A percentile compares a stretch with the other conserved stretches of the same genome.
These are phyloP conservation scores for Phaeosphaeriaceae sp. DNA, from an alignment of 2,329 filamentous ascomycete species.

Conservation along the genomic window DNA sequence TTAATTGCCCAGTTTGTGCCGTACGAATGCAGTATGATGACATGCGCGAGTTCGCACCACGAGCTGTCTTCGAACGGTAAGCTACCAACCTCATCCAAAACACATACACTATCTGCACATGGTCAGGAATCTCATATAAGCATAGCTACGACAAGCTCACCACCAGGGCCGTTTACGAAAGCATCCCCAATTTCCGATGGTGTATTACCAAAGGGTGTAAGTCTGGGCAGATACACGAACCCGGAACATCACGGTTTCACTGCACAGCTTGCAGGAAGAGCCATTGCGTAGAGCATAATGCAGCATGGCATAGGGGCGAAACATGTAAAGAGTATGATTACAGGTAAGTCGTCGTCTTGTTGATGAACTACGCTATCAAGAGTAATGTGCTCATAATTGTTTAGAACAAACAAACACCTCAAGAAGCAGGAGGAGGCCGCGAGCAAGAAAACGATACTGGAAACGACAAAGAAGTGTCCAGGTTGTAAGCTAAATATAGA, in stretches of 20 bases:
- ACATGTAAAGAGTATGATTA: constrained; percentile 51
- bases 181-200: constrained; percentile 58
- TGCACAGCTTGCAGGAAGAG: constrained; percentile 45
- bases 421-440: constrained; percentile 38
- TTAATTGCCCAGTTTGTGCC: constrained; percentile 59
- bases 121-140: not conserved
- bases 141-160: constrained; percentile 52
- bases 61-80: constrained; percentile 53
- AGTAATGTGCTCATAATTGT: not conserved
- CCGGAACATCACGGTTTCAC: constrained; percentile 50
- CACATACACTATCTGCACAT: not conserved
- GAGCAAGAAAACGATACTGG: constrained; percentile 35
- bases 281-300: constrained; percentile 46
- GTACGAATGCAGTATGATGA: constrained; percentile 53
- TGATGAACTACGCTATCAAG: not conserved
- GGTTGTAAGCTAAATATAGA: constrained; percentile 49
- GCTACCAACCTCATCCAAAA: not conserved
- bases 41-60: constrained; percentile 55
- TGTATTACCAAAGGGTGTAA: constrained; percentile 59
- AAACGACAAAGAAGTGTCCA: constrained; percentile 48
- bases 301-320: constrained; percentile 48
- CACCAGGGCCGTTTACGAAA: constrained; percentile 53
- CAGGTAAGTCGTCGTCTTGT: constrained; percentile 19
- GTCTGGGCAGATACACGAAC: constrained; percentile 60
- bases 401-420: constrained; percentile 27